Conservation (phyloP, 129 eudicot genomes). For the Flaveria sonorensis region DNA sequence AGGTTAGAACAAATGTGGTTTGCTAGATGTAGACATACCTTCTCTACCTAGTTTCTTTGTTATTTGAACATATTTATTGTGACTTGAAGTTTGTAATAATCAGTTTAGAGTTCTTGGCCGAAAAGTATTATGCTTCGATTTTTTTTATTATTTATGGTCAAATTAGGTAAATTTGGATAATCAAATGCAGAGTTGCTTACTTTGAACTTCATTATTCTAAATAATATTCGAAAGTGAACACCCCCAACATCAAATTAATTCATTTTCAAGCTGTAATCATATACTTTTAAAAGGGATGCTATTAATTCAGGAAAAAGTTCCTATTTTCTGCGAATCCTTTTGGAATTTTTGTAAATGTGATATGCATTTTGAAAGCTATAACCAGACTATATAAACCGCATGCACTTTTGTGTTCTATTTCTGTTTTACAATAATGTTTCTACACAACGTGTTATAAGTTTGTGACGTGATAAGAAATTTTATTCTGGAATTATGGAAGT, state of each 20-base stretch:
- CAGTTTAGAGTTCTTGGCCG: not conserved
- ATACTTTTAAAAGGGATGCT: not conserved
- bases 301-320: not conserved
- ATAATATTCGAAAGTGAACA: not conserved
- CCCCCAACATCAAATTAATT: not conserved
- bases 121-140: not conserved
- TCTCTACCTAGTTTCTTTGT: not conserved
- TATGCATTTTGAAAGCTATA: not conserved
- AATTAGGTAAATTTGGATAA: constrained; percentile 1
- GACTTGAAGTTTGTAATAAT: not conserved
- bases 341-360: not conserved
- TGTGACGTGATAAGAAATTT: not conserved
- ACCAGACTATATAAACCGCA: not conserved
- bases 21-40: not conserved
- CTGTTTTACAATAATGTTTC: not conserved
- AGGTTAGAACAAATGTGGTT: not conserved
- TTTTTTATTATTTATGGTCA: not conserved
- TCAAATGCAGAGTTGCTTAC: not conserved
- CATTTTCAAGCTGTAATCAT: not conserved
- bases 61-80: not conserved
- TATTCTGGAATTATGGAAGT: constrained; percentile 1
- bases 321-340: not conserved
- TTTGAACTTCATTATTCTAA: not conserved
- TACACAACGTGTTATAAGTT: constrained; percentile 11
- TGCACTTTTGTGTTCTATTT: not conserved